Evolutionary conservation across 768 basidiomycete genomes (phyloP).

Genomic region (Auricularia sp.): DNA sequence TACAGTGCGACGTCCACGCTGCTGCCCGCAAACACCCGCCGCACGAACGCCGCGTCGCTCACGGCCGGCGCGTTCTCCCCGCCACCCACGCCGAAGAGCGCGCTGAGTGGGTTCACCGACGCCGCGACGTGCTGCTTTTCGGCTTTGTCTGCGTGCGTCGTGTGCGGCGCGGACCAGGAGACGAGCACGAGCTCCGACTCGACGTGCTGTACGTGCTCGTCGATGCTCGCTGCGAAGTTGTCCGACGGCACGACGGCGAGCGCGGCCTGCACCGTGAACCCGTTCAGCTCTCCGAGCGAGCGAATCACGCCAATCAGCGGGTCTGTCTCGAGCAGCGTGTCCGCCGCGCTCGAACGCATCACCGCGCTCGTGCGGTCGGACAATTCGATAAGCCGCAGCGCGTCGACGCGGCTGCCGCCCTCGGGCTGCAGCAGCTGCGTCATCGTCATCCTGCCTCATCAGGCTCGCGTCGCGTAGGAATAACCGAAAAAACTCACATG

Average conservation of each 20-base stretch:
- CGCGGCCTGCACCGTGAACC: conserved; percentile 25
- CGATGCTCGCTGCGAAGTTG: conserved; percentile 41
- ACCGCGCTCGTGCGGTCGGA: conserved; percentile 56
- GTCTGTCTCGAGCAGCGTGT: conserved; percentile 60
- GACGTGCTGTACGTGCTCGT: conserved; percentile 49
- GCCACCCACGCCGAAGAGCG: conserved; percentile 32
- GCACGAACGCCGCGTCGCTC: conserved; percentile 71
- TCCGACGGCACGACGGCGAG: conserved; percentile 29
- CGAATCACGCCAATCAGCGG: conserved; percentile 63
- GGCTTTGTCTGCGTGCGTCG: conserved; percentile 7
- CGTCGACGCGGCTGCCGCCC: conserved; percentile 28
- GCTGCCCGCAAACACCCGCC: conserved; percentile 61
- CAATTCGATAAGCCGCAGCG: conserved; percentile 78
- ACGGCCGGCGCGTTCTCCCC: conserved; percentile 39
- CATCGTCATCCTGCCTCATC: conserved; percentile 52
- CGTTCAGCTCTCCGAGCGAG: conserved; percentile 66
- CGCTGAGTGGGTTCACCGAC: conserved; percentile 60
- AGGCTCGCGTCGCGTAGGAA: neutral
- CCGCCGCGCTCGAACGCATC: conserved; percentile 52
- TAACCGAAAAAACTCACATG: conserved; percentile 21
- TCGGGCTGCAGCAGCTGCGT: conserved; percentile 64
- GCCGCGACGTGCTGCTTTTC: conserved; percentile 10
- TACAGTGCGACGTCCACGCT: conserved; percentile 71
- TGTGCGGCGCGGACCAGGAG: conserved; percentile 58
- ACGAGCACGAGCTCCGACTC: conserved; percentile 68